Evolutionary conservation across 345 rosid genomes (phyloP), one percentile per base, ranked within the genome.

Genomic region (Eucalyptus sideroxylon): DNA sequence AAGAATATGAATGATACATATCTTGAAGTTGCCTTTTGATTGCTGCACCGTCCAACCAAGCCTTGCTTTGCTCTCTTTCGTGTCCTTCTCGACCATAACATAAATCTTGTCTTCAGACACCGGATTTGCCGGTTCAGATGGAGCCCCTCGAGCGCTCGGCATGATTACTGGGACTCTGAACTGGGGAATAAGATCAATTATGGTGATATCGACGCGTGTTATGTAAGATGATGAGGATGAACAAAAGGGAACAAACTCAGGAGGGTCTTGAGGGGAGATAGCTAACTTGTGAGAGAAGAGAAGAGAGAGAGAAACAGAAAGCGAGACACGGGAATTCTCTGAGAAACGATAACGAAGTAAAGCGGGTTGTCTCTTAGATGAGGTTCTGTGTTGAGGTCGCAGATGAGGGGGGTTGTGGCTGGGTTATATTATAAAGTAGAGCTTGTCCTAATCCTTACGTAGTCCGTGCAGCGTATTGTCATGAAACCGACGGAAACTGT

Each of bases 21-120:
- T 88, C 87, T 81, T 91, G 45, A 37, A 9, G 87, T 85, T 93
- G 88, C 98, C 97, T 31, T 97, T 95, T 4, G 95, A 96, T 87
- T 95, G 92, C 45, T 93, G 97, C 90, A 95, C 89, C 21, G 98
- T 97, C 98, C 98, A 97, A 3, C 90, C 17, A 67, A 96, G 91
- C 85, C 90, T 92, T 69, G 92, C 93, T 89, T 93, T 93, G 92
- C 91, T 90, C 89, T 94, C 94, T 19, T 94, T 94, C 69, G 93
- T 91, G 2, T 92, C 92, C 87, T 94, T 96, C 37, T 94, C 96
- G 9, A 96, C 95, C 8, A 98, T 96, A 16, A 97, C 98, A 65
- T 93, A 95, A 34, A 95, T 90, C 90, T 92, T 95, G 89, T 96
- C 96, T 53, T 96, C 96, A 47, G 93, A 93, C 31, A 93, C 91